Evolutionary conservation across 2,329 filamentous ascomycete genomes (phyloP).

Genomic region (Hymenoscyphus scutula): DNA sequence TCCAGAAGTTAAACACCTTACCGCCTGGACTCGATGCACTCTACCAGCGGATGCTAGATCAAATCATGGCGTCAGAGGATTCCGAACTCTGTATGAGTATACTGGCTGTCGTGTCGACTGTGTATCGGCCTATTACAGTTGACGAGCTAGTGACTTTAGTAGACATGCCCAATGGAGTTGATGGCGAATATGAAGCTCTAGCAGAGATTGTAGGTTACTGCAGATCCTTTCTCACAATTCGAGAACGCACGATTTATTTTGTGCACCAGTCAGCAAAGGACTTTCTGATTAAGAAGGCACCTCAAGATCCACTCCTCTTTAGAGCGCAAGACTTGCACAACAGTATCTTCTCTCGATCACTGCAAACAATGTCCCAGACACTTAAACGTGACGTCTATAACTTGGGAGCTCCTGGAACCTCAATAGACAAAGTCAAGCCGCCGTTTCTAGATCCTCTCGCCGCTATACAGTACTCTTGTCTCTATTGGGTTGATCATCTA

Average conservation of each 20-base stretch:
- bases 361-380: not conserved
- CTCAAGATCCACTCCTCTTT: not conserved
- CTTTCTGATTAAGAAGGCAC: not conserved
- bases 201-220: not conserved
- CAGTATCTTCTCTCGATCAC: slow-evolving; percentile 2
- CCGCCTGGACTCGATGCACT: slow-evolving; percentile 5
- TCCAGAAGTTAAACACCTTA: too few species aligned
- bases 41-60: slow-evolving; percentile 7
- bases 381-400: slow-evolving; percentile 5
- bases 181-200: not conserved
- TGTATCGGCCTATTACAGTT: slow-evolving; percentile 1
- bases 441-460: slow-evolving; percentile 2
- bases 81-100: not conserved
- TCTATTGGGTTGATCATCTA: too few species aligned
- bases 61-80: not conserved
- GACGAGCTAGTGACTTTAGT: slow-evolving; percentile 4
- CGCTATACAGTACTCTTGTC: not conserved
- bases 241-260: not conserved
- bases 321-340: not conserved
- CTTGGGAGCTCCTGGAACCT: not conserved
- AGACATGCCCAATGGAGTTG: slow-evolving; percentile 2
- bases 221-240: slow-evolving; percentile 4
- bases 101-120: not conserved
- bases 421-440: slow-evolving; percentile 6
- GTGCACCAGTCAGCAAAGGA: slow-evolving; percentile 8